These are phyloP conservation scores for Apiotrichum akiyoshidainum DNA, from an alignment of 1,284 basidiomycete genomes.

Conservation along the genomic window DNA sequence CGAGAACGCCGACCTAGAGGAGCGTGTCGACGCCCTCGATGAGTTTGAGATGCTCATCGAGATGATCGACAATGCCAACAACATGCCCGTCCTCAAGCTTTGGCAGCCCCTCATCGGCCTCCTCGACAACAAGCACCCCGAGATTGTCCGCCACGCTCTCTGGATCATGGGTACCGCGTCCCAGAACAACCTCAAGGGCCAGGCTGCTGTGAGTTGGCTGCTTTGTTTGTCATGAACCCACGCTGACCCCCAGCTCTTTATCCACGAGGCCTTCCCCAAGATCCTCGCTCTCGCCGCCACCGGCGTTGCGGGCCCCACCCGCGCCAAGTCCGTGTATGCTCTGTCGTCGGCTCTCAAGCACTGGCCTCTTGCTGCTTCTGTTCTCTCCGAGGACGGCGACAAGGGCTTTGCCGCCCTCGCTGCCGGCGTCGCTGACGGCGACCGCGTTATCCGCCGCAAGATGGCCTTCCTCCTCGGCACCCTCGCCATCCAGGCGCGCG, in stretches of 20 bases:
- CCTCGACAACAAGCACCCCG: conserved; percentile 60
- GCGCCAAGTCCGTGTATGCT: conserved; percentile 82
- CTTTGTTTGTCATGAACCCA: neutral
- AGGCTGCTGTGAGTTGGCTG: conserved; percentile 65
- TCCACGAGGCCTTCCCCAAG: conserved; percentile 64
- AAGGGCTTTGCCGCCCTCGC: conserved; percentile 32
- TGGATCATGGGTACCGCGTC: conserved; percentile 94
- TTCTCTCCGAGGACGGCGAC: conserved; percentile 18
- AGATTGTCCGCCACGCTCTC: conserved; percentile 68
- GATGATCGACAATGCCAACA: conserved; percentile 92
- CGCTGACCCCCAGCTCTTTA: conserved; percentile 62
- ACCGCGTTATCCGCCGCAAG: conserved; percentile 75
- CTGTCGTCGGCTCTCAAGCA: conserved; percentile 83
- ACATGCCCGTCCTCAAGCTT: conserved; percentile 77
- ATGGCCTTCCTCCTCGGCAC: conserved; percentile 76
- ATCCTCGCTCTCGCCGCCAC: conserved; percentile 62
- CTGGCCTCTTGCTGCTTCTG: conserved; percentile 32
- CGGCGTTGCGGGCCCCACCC: conserved; percentile 26
- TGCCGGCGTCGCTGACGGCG: conserved; percentile 60
- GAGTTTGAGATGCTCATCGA: conserved; percentile 96
- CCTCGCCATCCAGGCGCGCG: conserved; percentile 67
- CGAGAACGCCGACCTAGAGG: conserved; percentile 60
- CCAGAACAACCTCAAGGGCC: conserved; percentile 91
- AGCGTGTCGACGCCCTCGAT: conserved; percentile 76
- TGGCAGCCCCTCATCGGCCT: conserved; percentile 78